phyloP scores from a whole-genome alignment of 768 basidiomycete species.

The Tulasnella calospora region DNA sequence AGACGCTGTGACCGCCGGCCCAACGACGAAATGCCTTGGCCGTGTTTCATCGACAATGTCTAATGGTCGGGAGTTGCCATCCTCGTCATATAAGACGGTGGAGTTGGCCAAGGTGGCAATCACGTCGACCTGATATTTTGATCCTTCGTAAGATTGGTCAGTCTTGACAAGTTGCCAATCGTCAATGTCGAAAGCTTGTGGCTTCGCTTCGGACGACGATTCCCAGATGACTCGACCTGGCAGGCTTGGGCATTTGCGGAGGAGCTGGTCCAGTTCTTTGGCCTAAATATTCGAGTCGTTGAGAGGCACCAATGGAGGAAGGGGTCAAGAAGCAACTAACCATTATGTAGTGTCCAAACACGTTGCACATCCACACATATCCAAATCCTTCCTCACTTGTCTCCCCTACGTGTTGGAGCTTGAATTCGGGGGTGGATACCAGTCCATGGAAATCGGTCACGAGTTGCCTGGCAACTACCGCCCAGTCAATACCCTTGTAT shows the following conservation, averaged over 20 bases:
- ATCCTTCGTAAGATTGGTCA: constrained; percentile 58
- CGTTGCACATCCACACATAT: constrained; percentile 78
- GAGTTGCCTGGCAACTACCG: constrained; percentile 46
- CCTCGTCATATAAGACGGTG: constrained; percentile 30
- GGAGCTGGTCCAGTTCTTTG: constrained; percentile 52
- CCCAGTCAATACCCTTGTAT: constrained; percentile 54
- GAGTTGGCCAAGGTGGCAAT: constrained; percentile 38
- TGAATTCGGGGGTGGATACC: constrained; percentile 53
- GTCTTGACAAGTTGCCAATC: constrained; percentile 71
- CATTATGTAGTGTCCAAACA: constrained; percentile 74
- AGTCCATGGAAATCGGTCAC: constrained; percentile 43
- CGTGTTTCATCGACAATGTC: constrained; percentile 37
- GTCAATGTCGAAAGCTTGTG: constrained; percentile 50
- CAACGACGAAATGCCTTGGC: constrained; percentile 53
- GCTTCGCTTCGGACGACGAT: constrained; percentile 62
- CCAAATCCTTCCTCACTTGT: constrained; percentile 66
- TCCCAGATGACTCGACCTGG: constrained; percentile 71
- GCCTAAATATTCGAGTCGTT: constrained; percentile 44
- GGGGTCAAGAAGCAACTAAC: constrained; percentile 43
- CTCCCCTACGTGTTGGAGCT: constrained; percentile 55
- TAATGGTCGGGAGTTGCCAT: constrained; percentile 35
- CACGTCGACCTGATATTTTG: constrained; percentile 75
- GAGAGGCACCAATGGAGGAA: not conserved
- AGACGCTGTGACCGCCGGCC: constrained; percentile 67
- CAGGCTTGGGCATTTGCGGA: constrained; percentile 39